Evolutionary conservation across 129 eudicot genomes (phyloP), one percentile per base, ranked within the genome.

Genomic region (Flaveria bidentis): DNA sequence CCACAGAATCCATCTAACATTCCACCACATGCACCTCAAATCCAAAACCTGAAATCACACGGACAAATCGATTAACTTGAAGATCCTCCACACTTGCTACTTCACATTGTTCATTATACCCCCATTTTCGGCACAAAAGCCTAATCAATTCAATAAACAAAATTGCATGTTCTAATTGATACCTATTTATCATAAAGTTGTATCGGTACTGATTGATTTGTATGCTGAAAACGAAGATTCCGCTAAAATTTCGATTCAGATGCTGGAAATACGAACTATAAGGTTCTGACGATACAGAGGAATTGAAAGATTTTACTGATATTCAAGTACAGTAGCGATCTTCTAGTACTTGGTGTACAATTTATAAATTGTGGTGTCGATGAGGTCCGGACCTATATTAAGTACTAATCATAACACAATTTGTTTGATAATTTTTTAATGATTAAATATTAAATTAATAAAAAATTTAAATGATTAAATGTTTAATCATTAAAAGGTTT

Each of bases 1-100:
- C 89, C 78, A 84, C 77, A 60, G 87, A 72, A 79, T 88, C 98
- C 93, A 89, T 90, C 75, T 79, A 75, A 78, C 78, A 78, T 79
- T 69, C 81, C 92, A 82, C 85, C 87, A 78, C 84, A 78, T 68
- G 83, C 85, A 87, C 80, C 82, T 86, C 86, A 81, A 53, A 67
- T 69, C 69, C 77, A 79, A 50, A 76, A 76, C 8, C 91, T 92
- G 88, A 61, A 77, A 75, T 20, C 46, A 55, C n/a, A 56, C 4
- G 53, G 12, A 75, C 36, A 66, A 69, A 42, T 62, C 62, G 56
- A 33, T 69, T 16, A 81, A 81, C 26, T 26, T 65, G 36, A 84
- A 72, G 15, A 39, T 65, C 61, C 61, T 46, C 28, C 41, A 22
- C 61, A 44, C 63, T 41, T 10, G 6, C 50, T 25, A 56, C 16